Evolutionary conservation across 176 grass and related monocot species (phyloP).

Genomic region (Aegilops tauschii): DNA sequence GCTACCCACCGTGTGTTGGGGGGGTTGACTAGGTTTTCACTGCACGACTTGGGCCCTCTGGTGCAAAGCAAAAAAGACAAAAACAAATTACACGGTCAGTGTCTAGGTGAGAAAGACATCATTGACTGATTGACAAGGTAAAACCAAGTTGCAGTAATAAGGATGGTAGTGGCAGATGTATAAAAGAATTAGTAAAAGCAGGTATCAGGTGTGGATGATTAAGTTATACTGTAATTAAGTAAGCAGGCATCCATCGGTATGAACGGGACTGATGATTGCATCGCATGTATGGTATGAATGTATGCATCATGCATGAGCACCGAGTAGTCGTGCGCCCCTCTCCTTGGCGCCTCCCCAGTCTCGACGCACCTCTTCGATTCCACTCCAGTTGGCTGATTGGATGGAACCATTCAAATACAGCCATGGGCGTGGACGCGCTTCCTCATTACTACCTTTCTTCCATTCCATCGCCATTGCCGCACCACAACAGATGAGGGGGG

Average conservation of each 20-base stretch:
- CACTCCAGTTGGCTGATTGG: slow-evolving; percentile 12
- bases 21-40: background rate
- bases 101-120: background rate
- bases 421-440: background rate
- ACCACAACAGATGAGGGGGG: background rate
- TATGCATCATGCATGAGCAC: slow-evolving; percentile 17
- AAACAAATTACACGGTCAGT: background rate
- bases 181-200: background rate
- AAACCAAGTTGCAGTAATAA: background rate
- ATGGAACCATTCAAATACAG: slow-evolving; percentile 18
- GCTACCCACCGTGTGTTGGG: background rate
- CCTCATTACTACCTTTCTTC: slow-evolving; percentile 6
- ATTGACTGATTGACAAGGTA: background rate
- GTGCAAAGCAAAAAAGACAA: background rate
- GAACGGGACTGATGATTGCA: background rate
- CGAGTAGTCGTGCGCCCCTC: slow-evolving; percentile 14
- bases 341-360: slow-evolving; percentile 6
- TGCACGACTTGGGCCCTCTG: background rate
- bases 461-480: slow-evolving; percentile 9
- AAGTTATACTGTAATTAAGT: background rate
- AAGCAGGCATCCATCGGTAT: background rate
- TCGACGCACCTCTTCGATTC: background rate
- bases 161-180: background rate
- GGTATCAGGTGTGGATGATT: background rate
- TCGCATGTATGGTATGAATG: background rate